Conservation (phyloP, 345 rosid species). For the Stellera chamaejasme region DNA sequence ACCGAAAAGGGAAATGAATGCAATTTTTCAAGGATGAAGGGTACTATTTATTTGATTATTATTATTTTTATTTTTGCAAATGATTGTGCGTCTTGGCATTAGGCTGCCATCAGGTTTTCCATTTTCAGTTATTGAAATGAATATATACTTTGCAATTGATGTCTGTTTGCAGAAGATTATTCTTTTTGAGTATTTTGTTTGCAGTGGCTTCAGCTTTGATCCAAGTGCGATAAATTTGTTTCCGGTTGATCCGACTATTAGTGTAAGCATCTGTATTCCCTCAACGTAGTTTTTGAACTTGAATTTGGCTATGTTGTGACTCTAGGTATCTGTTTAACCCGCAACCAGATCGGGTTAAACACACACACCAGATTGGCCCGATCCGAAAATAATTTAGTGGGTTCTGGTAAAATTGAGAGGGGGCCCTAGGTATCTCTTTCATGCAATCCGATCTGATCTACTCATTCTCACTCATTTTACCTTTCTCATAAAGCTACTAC, state of each 20-base stretch:
- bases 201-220: conserved; percentile 68
- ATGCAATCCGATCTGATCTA: background rate
- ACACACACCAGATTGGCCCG: background rate
- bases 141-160: too few species aligned
- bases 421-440: background rate
- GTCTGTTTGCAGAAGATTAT: too few species aligned
- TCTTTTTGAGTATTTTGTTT: background rate
- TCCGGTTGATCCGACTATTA: conserved; percentile 41
- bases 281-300: background rate
- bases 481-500: background rate
- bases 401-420: background rate
- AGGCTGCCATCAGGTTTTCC: too few species aligned
- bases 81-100: too few species aligned
- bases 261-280: conserved; percentile 38
- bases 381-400: background rate
- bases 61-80: too few species aligned
- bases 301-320: background rate
- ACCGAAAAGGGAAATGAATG: too few species aligned
- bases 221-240: conserved; percentile 67
- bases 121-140: too few species aligned
- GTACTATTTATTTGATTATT: too few species aligned
- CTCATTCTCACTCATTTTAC: background rate
- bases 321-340: background rate
- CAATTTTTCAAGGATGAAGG: too few species aligned
- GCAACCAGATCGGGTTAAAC: background rate